Conservation (phyloP, 345 rosid species). For the Citrus glauca region DNA sequence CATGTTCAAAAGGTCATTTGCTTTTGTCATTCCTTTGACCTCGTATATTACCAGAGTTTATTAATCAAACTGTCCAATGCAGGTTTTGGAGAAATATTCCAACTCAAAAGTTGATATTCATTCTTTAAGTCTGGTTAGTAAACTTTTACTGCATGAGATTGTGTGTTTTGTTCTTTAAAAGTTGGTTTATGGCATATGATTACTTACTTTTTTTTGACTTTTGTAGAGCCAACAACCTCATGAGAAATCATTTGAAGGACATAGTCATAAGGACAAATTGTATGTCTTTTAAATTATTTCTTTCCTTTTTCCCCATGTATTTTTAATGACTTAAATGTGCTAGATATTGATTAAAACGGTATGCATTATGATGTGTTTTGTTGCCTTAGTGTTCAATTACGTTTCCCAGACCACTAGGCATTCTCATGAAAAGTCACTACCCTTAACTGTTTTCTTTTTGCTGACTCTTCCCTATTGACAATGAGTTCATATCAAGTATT, state of each 20-base stretch:
- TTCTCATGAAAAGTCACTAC: neutral
- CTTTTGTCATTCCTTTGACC: conserved; percentile 5
- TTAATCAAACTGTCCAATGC: conserved; percentile 19
- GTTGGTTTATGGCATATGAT: conserved; percentile 1
- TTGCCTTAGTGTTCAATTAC: neutral
- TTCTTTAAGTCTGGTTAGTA: conserved; percentile 36
- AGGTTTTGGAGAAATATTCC: conserved; percentile 49
- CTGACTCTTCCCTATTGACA: neutral
- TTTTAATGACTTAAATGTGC: neutral
- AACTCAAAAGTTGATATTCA: conserved; percentile 35
- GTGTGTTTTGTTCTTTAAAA: neutral
- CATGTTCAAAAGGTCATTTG: conserved; percentile 40
- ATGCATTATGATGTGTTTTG: neutral
- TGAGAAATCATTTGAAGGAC: conserved; percentile 12
- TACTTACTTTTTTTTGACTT: conserved; percentile 1
- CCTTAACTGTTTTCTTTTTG: neutral
- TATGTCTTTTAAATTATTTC: conserved; percentile 15
- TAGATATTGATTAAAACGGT: neutral
- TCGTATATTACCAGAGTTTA: neutral
- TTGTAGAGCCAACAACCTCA: conserved; percentile 20
- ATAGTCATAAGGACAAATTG: conserved; percentile 22
- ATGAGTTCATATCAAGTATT: neutral
- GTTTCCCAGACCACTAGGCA: neutral
- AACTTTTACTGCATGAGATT: neutral
- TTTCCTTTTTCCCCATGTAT: neutral